These are phyloP conservation scores for Periconia digitata DNA, from an alignment of 2,329 filamentous ascomycete genomes.

Conservation along the genomic window DNA sequence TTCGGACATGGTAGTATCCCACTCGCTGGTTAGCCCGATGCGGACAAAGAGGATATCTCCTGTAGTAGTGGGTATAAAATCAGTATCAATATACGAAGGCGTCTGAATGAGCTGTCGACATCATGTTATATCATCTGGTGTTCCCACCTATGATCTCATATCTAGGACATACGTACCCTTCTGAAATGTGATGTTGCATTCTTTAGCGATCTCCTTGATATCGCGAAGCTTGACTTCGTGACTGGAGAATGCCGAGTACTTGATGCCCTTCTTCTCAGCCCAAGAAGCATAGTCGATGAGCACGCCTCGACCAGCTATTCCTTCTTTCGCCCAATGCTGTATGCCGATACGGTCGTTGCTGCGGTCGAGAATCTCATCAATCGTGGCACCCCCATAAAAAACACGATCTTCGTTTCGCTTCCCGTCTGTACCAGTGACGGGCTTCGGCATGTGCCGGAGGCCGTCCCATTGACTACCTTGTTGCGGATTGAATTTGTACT, in stretches of 20 bases:
- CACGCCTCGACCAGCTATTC: conserved; percentile 21
- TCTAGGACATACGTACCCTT: no score
- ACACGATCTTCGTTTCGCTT: conserved; percentile 11
- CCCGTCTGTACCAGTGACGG: conserved; percentile 5
- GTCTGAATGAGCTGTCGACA: no score
- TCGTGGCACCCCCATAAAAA: conserved; percentile 23
- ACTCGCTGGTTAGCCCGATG: conserved; percentile 18
- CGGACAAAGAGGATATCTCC: conserved; percentile 24
- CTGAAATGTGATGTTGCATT: conserved; percentile 14
- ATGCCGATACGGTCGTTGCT: conserved; percentile 12
- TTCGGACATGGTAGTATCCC: conserved; percentile 11
- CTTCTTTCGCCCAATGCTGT: conserved; percentile 19
- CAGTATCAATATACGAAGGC: no score
- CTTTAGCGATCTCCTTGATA: conserved; percentile 12
- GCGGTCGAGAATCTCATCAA: conserved; percentile 19
- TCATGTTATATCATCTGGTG: no score
- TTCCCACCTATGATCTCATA: no score
- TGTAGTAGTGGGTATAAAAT: no score
- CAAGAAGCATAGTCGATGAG: conserved; percentile 21
- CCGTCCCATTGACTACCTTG: conserved; percentile 26
- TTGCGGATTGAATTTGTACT: conserved; percentile 24
- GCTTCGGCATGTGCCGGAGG: conserved; percentile 21
- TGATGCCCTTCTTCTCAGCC: conserved; percentile 16
- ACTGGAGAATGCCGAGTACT: conserved; percentile 10
- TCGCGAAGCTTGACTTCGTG: conserved; percentile 15